Conservation (phyloP, 176 grass and related monocot species). For the Aegilops speltoides region DNA sequence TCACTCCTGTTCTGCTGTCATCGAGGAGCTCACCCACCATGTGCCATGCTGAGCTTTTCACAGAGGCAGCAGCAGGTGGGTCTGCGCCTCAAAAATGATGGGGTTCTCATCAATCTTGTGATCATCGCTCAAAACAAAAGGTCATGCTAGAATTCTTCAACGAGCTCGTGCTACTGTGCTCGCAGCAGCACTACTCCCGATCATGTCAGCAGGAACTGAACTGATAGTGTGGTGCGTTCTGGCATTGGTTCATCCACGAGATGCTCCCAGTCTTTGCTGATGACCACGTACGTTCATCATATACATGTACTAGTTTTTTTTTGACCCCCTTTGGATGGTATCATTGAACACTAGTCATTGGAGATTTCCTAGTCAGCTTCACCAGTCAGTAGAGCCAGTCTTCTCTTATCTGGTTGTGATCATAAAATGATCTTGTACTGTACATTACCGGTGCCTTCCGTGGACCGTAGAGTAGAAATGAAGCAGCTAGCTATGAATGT, state of each 20-base stretch:
- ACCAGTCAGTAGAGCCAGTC: not conserved
- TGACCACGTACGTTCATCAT: constrained; percentile 8
- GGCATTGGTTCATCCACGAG: constrained; percentile 23
- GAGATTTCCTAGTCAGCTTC: not conserved
- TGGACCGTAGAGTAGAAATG: not conserved
- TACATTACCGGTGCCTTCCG: not conserved
- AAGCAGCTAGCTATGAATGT: not conserved
- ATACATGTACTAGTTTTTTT: not conserved
- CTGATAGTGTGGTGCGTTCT: not conserved
- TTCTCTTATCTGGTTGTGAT: constrained; percentile 8
- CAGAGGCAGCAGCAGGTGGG: constrained; percentile 38
- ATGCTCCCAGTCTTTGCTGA: constrained; percentile 19
- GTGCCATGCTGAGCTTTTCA: constrained; percentile 58
- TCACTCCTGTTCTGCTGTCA: constrained; percentile 43
- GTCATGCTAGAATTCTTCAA: not conserved
- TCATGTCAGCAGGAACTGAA: constrained; percentile 10
- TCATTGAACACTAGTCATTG: not conserved
- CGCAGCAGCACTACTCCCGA: constrained; percentile 18
- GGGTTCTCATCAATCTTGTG: constrained; percentile 40
- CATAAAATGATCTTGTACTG: no score
- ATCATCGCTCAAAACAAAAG: constrained; percentile 42
- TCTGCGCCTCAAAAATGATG: constrained; percentile 25
- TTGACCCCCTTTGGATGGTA: not conserved
- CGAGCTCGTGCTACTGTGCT: not conserved
- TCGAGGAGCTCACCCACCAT: constrained; percentile 46